These are phyloP conservation scores for Meripilus lineatus DNA, from an alignment of 1,284 basidiomycete species.

Conservation along the genomic window DNA sequence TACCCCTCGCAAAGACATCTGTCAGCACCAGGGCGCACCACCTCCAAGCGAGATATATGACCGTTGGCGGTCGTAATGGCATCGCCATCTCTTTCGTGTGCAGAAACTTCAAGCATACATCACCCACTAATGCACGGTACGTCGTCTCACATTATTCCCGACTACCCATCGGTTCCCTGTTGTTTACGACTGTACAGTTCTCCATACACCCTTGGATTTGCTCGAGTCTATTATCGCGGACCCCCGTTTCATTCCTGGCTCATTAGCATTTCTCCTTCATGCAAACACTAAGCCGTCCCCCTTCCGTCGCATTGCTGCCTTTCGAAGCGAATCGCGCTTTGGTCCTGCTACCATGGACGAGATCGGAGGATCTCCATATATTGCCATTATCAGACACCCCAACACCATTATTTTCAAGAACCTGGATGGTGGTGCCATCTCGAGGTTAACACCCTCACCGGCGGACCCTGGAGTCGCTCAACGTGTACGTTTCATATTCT, in stretches of 20 bases:
- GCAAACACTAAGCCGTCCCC: slow-evolving; percentile 34
- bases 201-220: slow-evolving; percentile 42
- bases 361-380: slow-evolving; percentile 36
- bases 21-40: slow-evolving; percentile 52
- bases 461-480: too few species aligned
- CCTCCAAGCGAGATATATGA: slow-evolving; percentile 60
- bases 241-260: slow-evolving; percentile 35
- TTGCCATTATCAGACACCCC: slow-evolving; percentile 40
- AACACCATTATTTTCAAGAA: slow-evolving; percentile 43
- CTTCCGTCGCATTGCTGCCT: slow-evolving; percentile 37
- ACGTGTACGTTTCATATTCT: too few species aligned
- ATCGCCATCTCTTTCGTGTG: slow-evolving; percentile 58
- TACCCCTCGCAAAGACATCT: slow-evolving; percentile 46
- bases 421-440: not conserved
- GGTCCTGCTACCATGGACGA: slow-evolving; percentile 41
- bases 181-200: slow-evolving; percentile 44
- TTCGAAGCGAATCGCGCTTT: slow-evolving; percentile 29
- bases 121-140: too few species aligned
- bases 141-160: too few species aligned
- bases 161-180: slow-evolving; percentile 42
- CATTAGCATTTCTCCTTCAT: slow-evolving; percentile 31
- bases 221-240: slow-evolving; percentile 43
- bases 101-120: too few species aligned
- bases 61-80: slow-evolving; percentile 40
- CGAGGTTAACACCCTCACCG: not conserved